Conservation (phyloP, 352 stramenopile species). For the Globisporangium parvum region DNA sequence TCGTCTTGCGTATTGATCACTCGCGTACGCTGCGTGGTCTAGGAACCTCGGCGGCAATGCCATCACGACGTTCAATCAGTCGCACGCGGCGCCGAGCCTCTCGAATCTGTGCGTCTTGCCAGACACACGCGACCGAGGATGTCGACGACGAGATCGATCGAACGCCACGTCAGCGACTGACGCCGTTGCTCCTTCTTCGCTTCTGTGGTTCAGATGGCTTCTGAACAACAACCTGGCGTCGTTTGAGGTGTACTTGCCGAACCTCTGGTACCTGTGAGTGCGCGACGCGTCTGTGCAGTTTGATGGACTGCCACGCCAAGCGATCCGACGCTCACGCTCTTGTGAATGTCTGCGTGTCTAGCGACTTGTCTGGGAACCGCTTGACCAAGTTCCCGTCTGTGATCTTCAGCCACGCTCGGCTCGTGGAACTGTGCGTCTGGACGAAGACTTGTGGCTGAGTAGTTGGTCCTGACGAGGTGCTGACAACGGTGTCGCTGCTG, state of each 20-base stretch:
- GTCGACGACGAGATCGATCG: too few relatives aligned
- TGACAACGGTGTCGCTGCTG: not conserved
- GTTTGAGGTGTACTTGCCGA: conserved; percentile 2
- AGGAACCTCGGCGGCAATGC: too few relatives aligned
- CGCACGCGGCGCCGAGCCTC: too few relatives aligned
- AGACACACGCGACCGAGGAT: too few relatives aligned
- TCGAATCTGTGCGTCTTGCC: too few relatives aligned
- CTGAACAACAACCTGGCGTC: conserved; percentile 1
- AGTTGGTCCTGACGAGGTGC: not conserved
- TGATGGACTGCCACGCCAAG: too few relatives aligned
- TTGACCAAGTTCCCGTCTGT: not conserved
- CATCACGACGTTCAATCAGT: too few relatives aligned
- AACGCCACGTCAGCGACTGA: too few relatives aligned
- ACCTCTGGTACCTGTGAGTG: conserved; percentile 9
- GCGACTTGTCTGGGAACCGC: not conserved
- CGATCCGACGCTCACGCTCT: too few relatives aligned
- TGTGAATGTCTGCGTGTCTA: not conserved
- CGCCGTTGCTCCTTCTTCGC: not conserved
- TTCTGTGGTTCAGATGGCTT: not conserved
- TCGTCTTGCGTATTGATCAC: not conserved
- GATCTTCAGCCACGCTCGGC: conserved; percentile 7
- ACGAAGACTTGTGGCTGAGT: not conserved
- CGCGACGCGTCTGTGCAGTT: too few relatives aligned
- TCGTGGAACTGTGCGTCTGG: conserved; percentile 2
- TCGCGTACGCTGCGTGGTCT: not conserved